A percentile compares a stretch with the other conserved stretches of the same genome.
Evolutionary conservation across 805 yeast genomes (phyloP).

Genomic region (Wickerhamomyces strasburgensis): DNA sequence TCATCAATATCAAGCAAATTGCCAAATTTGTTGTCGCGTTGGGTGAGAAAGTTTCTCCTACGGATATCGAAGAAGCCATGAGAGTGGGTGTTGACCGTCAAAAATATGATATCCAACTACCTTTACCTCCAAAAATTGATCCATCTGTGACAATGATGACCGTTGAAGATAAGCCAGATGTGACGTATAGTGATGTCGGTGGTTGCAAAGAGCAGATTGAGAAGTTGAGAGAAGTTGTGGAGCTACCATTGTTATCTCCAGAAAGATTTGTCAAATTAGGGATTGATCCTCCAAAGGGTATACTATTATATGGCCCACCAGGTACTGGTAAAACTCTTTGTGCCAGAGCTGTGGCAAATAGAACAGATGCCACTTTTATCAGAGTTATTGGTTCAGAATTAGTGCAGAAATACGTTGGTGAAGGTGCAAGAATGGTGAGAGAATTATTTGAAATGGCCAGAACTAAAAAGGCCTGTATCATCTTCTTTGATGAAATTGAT

Average conservation of each 20-base stretch:
- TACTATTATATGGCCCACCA: slow-evolving; percentile 94
- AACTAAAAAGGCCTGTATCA: slow-evolving; percentile 95
- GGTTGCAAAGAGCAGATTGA: slow-evolving; percentile 99
- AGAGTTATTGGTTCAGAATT: slow-evolving; percentile 98
- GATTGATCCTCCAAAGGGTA: slow-evolving; percentile 98
- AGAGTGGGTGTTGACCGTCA: slow-evolving; percentile 98
- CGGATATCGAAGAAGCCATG: slow-evolving; percentile 99
- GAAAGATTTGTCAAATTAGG: slow-evolving; percentile 96
- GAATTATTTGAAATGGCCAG: slow-evolving; percentile 99
- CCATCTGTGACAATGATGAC: slow-evolving; percentile 99
- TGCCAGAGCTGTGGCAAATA: slow-evolving; percentile 98
- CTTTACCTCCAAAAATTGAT: slow-evolving; percentile 96
- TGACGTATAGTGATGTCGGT: slow-evolving; percentile 96
- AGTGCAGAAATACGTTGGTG: slow-evolving; percentile 98
- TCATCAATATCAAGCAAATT: slow-evolving; percentile 94
- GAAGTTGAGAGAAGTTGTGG: slow-evolving; percentile 93
- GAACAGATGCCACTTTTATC: slow-evolving; percentile 98
- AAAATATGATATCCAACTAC: slow-evolving; percentile 94
- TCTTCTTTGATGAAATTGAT: slow-evolving; percentile 96
- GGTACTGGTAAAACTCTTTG: slow-evolving; percentile 98
- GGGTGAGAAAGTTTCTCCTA: slow-evolving; percentile 96
- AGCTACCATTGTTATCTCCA: slow-evolving; percentile 87
- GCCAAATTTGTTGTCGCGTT: slow-evolving; percentile 96
- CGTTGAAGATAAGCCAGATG: slow-evolving; percentile 98
- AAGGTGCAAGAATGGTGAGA: slow-evolving; percentile 99